Percentiles rank a stretch among this genome's conserved stretches.
Conservation (phyloP, 148 eudicot species). For the Heliamphora exappendiculata region DNA sequence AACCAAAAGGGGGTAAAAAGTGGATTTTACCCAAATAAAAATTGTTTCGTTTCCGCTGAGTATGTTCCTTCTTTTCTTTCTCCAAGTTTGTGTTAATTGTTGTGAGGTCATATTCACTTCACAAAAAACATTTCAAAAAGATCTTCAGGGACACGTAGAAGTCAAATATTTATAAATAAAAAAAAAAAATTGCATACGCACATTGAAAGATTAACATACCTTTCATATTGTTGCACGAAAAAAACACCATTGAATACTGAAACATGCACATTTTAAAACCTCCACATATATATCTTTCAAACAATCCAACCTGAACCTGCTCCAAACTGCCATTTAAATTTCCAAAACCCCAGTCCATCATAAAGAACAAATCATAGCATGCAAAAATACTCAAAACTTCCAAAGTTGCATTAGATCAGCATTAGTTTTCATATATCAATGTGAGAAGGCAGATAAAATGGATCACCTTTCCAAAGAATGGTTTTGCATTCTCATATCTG, state of each 20-base stretch:
- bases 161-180: neutral
- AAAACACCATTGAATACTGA: conserved; percentile 64
- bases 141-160: neutral
- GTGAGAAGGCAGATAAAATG: conserved; percentile 5
- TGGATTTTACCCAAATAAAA: too few relatives aligned
- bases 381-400: neutral
- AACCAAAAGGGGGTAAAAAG: too few relatives aligned
- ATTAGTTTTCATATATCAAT: neutral
- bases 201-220: conserved; percentile 24
- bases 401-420: neutral
- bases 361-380: conserved; percentile 6
- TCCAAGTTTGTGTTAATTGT: neutral
- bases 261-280: conserved; percentile 31
- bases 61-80: neutral
- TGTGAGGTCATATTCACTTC: neutral
- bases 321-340: conserved; percentile 61
- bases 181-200: too few relatives aligned
- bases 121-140: neutral
- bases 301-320: conserved; percentile 46
- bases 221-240: conserved; percentile 25
- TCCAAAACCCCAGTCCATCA: conserved; percentile 19
- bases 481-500: conserved; percentile 16
- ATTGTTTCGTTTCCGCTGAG: too few relatives aligned
- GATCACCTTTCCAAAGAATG: conserved; percentile 44
- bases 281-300: conserved; percentile 43